phyloP scores from a whole-genome alignment of 345 rosid species.

The Viola odorata region DNA sequence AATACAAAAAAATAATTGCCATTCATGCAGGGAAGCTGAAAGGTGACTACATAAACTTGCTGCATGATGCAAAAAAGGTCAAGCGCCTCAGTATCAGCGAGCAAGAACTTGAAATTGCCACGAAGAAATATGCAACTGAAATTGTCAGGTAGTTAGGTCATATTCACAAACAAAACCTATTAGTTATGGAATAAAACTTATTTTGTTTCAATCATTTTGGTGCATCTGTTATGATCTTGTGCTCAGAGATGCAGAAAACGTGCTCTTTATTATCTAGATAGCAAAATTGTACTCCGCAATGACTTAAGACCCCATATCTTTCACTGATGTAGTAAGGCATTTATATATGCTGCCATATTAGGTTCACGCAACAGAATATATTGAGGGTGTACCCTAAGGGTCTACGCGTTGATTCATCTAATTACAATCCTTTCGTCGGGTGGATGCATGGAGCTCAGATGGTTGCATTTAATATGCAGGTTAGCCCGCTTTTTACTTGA shows the following conservation, averaged over 20 bases:
- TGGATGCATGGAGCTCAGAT: constrained; percentile 30
- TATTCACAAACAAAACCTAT: neutral
- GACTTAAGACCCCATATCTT: neutral
- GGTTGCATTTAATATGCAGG: constrained; percentile 36
- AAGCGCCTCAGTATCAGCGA: constrained; percentile 26
- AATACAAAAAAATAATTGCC: constrained; percentile 22
- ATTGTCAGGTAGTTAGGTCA: constrained; percentile 12
- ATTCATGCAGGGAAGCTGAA: constrained; percentile 25
- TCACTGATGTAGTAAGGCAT: neutral
- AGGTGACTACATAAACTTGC: constrained; percentile 16
- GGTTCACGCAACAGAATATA: constrained; percentile 23
- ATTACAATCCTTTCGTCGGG: constrained; percentile 21
- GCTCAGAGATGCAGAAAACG: neutral
- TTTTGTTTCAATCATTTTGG: neutral
- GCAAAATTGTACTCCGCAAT: neutral
- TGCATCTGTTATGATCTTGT: neutral
- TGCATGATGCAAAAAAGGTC: constrained; percentile 16
- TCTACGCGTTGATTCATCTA: constrained; percentile 19
- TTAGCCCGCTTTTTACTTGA: neutral
- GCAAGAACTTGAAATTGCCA: constrained; percentile 20
- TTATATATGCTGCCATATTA: neutral
- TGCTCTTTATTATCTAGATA: too few relatives aligned
- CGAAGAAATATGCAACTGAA: constrained; percentile 13
- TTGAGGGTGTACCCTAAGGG: constrained; percentile 24
- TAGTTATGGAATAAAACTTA: neutral